Percentiles rank a stretch among this genome's conserved stretches.
These are phyloP conservation scores for Phymatotrichopsis omnivora DNA, from an alignment of 2,329 filamentous ascomycete genomes.

Conservation along the genomic window DNA sequence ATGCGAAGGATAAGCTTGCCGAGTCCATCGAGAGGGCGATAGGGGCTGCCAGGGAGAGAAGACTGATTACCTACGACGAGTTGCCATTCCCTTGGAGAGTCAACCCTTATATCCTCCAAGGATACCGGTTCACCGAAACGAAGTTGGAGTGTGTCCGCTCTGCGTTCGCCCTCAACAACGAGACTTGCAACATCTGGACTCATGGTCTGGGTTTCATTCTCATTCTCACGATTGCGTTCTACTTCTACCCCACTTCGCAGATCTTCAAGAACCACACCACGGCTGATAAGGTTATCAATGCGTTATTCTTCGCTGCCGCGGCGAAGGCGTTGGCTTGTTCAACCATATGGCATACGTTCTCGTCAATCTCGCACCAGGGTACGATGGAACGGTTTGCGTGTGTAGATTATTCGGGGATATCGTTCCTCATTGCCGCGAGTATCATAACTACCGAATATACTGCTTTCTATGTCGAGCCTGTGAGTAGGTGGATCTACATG, in stretches of 20 bases:
- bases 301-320: constrained; percentile 90
- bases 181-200: constrained; percentile 96
- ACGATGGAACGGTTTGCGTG: constrained; percentile 93
- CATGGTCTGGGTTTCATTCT: constrained; percentile 82
- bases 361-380: constrained; percentile 79
- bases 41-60: constrained; percentile 61
- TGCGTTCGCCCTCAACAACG: constrained; percentile 77
- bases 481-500: constrained; percentile 81
- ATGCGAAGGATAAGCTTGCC: constrained; percentile 71
- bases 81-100: constrained; percentile 85
- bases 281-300: constrained; percentile 80
- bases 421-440: constrained; percentile 82
- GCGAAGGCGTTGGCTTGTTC: constrained; percentile 92
- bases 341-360: constrained; percentile 98
- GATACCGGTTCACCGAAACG: constrained; percentile 88
- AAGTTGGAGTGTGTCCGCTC: constrained; percentile 82
- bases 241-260: constrained; percentile 81
- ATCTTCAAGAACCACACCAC: constrained; percentile 83
- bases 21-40: constrained; percentile 77
- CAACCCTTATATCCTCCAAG: constrained; percentile 83
- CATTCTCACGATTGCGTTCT: constrained; percentile 80
- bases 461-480: constrained; percentile 93
- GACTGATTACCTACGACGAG: constrained; percentile 80
- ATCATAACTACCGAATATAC: constrained; percentile 99
- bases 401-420: constrained; percentile 97